A percentile compares a stretch with the other conserved stretches of the same genome.
These are phyloP conservation scores for Fusarium scirpi DNA, from an alignment of 2,329 filamentous ascomycete species.

Conservation along the genomic window DNA sequence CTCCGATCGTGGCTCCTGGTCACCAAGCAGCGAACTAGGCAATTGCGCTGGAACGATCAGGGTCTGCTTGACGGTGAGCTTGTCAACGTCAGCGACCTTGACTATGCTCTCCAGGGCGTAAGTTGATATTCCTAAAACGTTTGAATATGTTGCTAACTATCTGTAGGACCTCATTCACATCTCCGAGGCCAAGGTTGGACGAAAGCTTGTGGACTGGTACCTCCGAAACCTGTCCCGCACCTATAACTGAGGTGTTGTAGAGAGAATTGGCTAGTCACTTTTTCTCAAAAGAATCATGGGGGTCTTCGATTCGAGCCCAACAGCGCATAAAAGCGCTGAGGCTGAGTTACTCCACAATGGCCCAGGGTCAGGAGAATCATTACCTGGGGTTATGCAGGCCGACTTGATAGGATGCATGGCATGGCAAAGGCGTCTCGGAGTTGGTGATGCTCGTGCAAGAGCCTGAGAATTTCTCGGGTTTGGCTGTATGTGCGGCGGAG, in stretches of 20 bases:
- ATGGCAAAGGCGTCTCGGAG: constrained; percentile 59
- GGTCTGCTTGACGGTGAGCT: constrained; percentile 91
- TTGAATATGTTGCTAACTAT: constrained; percentile 9
- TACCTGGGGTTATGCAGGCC: constrained; percentile 50
- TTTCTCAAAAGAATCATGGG: constrained; percentile 37
- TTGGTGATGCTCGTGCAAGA: constrained; percentile 54
- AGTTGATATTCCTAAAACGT: constrained; percentile 54
- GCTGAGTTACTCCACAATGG: constrained; percentile 25
- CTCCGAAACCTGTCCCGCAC: constrained; percentile 95
- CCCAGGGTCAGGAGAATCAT: constrained; percentile 38
- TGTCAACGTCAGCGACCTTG: constrained; percentile 92
- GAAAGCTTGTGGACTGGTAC: constrained; percentile 99
- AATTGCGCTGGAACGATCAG: constrained; percentile 91
- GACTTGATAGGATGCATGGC: constrained; percentile 54
- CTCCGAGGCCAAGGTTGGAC: constrained; percentile 97
- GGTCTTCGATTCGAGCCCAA: constrained; percentile 30
- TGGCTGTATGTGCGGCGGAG: constrained; percentile 47
- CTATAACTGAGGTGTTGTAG: constrained; percentile 69
- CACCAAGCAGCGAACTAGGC: constrained; percentile 98
- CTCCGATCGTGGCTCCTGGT: constrained; percentile 93
- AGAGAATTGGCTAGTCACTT: constrained; percentile 44
- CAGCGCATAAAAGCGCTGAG: constrained; percentile 13
- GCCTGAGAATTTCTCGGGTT: constrained; percentile 49
- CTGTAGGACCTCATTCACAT: constrained; percentile 93
- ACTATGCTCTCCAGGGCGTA: constrained; percentile 96